Evolutionary conservation across 768 basidiomycete species (phyloP).

Genomic region (Xerocomus spinulosus): DNA sequence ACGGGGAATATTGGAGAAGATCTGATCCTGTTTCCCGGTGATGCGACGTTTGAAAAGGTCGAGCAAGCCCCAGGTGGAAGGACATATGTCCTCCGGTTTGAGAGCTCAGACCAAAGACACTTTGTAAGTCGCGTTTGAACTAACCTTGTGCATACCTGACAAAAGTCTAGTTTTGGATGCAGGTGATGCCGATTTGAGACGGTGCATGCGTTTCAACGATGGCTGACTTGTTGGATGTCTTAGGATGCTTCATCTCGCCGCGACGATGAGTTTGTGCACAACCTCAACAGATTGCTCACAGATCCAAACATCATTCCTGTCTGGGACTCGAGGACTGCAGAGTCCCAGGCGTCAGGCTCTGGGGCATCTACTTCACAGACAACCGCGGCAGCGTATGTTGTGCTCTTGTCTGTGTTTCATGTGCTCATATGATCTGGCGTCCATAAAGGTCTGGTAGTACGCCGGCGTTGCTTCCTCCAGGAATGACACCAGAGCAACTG

Average conservation of each 20-base stretch:
- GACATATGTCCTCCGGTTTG: conserved; percentile 87
- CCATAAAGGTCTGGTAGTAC: conserved; percentile 10
- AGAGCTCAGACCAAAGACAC: conserved; percentile 82
- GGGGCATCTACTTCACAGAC: conserved; percentile 32
- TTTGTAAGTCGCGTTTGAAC: conserved; percentile 57
- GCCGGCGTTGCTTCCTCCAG: conserved; percentile 5
- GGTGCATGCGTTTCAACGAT: neutral
- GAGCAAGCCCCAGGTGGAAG: conserved; percentile 60
- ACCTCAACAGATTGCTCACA: conserved; percentile 65
- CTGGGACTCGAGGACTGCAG: conserved; percentile 46
- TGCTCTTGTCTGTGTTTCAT: neutral
- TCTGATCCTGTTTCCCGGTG: conserved; percentile 80
- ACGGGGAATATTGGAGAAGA: conserved; percentile 68
- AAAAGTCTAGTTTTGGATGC: conserved; percentile 72
- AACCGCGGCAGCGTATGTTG: conserved; percentile 26
- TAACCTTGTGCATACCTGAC: neutral
- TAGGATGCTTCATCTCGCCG: conserved; percentile 65
- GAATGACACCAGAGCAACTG: conserved; percentile 59
- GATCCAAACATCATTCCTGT: conserved; percentile 59
- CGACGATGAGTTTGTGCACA: conserved; percentile 68
- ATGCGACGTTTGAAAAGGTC: conserved; percentile 78
- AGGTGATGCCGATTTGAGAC: conserved; percentile 42
- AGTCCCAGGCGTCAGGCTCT: conserved; percentile 41
- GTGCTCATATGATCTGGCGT: neutral
- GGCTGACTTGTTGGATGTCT: neutral